These are phyloP conservation scores for Baudoinia panamericana DNA, from an alignment of 495 filamentous ascomycete genomes.

Conservation along the genomic window DNA sequence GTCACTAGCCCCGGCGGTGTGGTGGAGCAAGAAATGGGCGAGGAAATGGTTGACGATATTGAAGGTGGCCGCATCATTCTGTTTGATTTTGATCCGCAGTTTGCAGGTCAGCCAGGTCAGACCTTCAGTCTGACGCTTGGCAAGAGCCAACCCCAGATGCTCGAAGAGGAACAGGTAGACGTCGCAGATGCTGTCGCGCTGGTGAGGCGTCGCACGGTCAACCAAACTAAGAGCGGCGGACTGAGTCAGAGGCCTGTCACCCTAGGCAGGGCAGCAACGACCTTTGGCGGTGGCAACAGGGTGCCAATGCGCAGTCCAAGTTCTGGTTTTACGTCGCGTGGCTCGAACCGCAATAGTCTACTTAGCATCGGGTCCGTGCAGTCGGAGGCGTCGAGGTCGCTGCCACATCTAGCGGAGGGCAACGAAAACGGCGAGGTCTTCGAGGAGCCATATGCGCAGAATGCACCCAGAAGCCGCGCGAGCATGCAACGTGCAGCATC, in stretches of 20 bases:
- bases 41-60: conserved; percentile 14
- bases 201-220: conserved; percentile 18
- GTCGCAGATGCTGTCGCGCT: conserved; percentile 19
- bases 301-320: conserved; percentile 5
- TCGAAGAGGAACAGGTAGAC: conserved; percentile 16
- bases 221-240: conserved; percentile 16
- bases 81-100: conserved; percentile 22
- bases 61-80: conserved; percentile 22
- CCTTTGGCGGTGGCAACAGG: conserved; percentile 5
- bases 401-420: conserved; percentile 14
- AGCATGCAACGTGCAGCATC: conserved; percentile 19
- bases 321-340: background rate
- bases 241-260: conserved; percentile 15
- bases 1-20: conserved; percentile 19
- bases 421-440: conserved; percentile 5
- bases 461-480: conserved; percentile 18
- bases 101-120: conserved; percentile 20
- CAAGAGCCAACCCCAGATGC: conserved; percentile 14
- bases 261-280: conserved; percentile 12
- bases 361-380: conserved; percentile 13
- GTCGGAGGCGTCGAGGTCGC: conserved; percentile 8
- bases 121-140: conserved; percentile 18
- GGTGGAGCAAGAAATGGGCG: conserved; percentile 7
- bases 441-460: conserved; percentile 22
- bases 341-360: conserved; percentile 1